Base-by-base conservation (phyloP, 805 yeast species). In the Pichia nanzhaoensis region DNA sequence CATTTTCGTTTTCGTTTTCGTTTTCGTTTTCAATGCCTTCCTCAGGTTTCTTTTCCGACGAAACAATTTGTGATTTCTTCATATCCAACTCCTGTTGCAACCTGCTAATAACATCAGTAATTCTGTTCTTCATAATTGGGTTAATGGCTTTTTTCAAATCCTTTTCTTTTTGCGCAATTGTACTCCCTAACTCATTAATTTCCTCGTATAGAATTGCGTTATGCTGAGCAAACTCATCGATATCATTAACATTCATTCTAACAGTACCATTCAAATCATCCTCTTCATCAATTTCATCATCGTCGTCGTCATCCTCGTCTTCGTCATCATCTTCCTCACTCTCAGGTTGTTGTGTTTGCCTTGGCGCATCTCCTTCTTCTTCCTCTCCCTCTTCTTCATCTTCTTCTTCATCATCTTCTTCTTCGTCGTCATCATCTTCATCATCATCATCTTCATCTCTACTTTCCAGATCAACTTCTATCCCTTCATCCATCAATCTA, bases 121-220 rank as follows among this genome's bases (percentile, higher is more conserved):
- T 85, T 66, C 97, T 82, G 63, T 82, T 84, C 58, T 82, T 80
- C 78, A 93, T 74, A 66, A 91, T 82, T 54, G 91, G 90, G 59
- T 88, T 88, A 41, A 80, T 73, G 16, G 90, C 89, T 52, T 81
- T 80, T 18, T 73, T 77, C 40, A 87, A 75, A 55, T 85, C 89
- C 38, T 72, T 71, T 60, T 78, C 78, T 57, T 91, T 90, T 55
- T 81, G 82, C 44, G 74, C 78, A 42, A 93, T 82, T 0, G 91
- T 89, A 14, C 73, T 56, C 59, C 85, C 89, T 49, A 93, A 71
- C 57, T 93, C 99, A 6, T 72, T 66, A 46, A 93, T 81, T 61
- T 90, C 97, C 63, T 91, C 98, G 49, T 77, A 78, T 45, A 93
- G 68, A 52, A 88, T 72, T 56, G 85, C 89, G 53, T 73, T 72